These are phyloP conservation scores for Ceratobasidium sp. DNA, from an alignment of 1,284 basidiomycete species.

Conservation along the genomic window DNA sequence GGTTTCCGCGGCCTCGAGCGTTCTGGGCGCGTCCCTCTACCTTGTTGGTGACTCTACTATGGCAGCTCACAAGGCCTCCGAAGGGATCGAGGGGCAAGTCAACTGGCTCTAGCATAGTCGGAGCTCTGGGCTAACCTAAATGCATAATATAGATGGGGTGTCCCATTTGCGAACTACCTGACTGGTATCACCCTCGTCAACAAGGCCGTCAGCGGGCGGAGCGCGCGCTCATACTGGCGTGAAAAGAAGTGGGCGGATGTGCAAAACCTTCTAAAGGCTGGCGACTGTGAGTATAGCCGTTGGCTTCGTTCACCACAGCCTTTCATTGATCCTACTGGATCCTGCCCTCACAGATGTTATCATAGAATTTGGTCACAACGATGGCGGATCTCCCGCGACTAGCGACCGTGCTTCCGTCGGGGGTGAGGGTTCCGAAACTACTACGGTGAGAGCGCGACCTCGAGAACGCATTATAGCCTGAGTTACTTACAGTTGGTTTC, in stretches of 20 bases:
- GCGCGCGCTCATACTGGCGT: conserved; percentile 61
- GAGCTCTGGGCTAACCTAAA: neutral
- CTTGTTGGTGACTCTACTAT: conserved; percentile 63
- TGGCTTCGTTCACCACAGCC: neutral
- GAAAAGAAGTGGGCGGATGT: conserved; percentile 54
- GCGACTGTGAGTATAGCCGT: conserved; percentile 43
- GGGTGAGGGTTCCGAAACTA: conserved; percentile 23
- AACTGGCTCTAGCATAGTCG: neutral
- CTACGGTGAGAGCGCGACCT: neutral
- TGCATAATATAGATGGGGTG: conserved; percentile 58
- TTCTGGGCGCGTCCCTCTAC: conserved; percentile 54
- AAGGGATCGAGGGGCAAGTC: conserved; percentile 47
- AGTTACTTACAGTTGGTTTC: neutral
- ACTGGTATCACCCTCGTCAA: conserved; percentile 60
- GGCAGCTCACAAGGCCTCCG: conserved; percentile 51
- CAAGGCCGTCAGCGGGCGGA: conserved; percentile 60
- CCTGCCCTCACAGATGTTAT: conserved; percentile 4
- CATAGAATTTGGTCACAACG: conserved; percentile 47
- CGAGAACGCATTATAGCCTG: neutral
- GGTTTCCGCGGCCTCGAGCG: conserved; percentile 22
- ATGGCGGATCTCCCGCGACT: conserved; percentile 39
- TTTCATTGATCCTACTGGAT: neutral
- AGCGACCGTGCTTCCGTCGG: conserved; percentile 30
- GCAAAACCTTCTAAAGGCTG: conserved; percentile 32
- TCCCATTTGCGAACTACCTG: conserved; percentile 58